Evolutionary conservation across 2,329 filamentous ascomycete genomes (phyloP).

Genomic region (Aspergillus sp.): DNA sequence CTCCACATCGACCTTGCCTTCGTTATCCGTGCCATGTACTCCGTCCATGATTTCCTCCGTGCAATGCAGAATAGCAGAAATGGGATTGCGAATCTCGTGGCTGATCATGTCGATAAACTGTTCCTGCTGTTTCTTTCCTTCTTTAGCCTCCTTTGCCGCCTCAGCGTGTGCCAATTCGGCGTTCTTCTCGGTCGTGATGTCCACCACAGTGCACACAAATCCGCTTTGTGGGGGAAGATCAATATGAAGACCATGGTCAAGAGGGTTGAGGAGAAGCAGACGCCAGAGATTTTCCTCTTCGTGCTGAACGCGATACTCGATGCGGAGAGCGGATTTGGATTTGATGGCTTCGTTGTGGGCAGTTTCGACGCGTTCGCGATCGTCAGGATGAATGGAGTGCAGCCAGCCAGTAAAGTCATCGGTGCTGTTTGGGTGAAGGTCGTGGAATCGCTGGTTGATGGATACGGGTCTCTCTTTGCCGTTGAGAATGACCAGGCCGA

Average conservation of each 20-base stretch:
- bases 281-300: slow-evolving; percentile 5
- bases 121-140: slow-evolving; percentile 74
- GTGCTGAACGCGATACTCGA: slow-evolving; percentile 18
- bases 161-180: slow-evolving; percentile 75
- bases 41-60: slow-evolving; percentile 43
- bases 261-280: slow-evolving; percentile 10
- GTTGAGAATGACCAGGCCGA: slow-evolving; percentile 17
- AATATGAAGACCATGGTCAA: slow-evolving; percentile 3
- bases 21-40: slow-evolving; percentile 5
- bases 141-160: slow-evolving; percentile 73
- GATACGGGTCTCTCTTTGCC: slow-evolving; percentile 13
- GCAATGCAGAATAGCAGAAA: slow-evolving; percentile 56
- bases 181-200: slow-evolving; percentile 81
- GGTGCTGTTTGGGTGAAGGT: not conserved
- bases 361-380: slow-evolving; percentile 9
- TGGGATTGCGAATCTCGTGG: slow-evolving; percentile 54
- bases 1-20: slow-evolving; percentile 39
- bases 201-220: slow-evolving; percentile 55
- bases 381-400: slow-evolving; percentile 14
- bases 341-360: slow-evolving; percentile 7
- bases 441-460: slow-evolving; percentile 15
- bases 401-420: slow-evolving; percentile 12
- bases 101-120: slow-evolving; percentile 73
- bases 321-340: slow-evolving; percentile 7
- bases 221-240: slow-evolving; percentile 3